A percentile compares a stretch with the other conserved stretches of the same genome.
Evolutionary conservation across 2,329 filamentous ascomycete species (phyloP).

Genomic region (Lachnellula occidentalis): DNA sequence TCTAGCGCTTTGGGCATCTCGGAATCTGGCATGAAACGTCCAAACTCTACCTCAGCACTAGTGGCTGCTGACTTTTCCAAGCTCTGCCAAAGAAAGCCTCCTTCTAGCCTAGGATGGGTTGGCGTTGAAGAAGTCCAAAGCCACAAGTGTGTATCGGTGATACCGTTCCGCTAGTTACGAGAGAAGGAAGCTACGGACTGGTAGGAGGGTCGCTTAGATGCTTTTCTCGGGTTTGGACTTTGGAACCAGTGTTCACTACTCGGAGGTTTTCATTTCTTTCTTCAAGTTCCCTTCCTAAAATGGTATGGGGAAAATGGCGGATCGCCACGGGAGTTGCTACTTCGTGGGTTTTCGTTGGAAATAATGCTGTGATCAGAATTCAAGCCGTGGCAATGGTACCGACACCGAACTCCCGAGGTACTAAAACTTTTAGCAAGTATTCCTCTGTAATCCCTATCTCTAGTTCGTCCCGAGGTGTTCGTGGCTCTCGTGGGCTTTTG

Average conservation of each 20-base stretch:
- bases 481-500: background rate
- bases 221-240: background rate
- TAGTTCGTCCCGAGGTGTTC: slow-evolving; percentile 6
- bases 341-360: too few relatives aligned
- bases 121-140: background rate
- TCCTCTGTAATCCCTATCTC: background rate
- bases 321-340: background rate
- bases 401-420: background rate
- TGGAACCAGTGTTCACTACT: background rate
- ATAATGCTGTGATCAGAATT: too few relatives aligned
- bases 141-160: too few relatives aligned
- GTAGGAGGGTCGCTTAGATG: background rate
- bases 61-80: background rate
- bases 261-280: background rate
- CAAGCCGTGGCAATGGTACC: too few relatives aligned
- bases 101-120: background rate
- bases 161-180: too few relatives aligned
- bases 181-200: too few relatives aligned
- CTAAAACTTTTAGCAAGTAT: background rate
- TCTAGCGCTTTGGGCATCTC: slow-evolving; percentile 6
- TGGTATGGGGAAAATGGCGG: background rate
- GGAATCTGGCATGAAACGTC: slow-evolving; percentile 8
- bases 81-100: background rate
- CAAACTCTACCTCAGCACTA: background rate
- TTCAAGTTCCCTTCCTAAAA: background rate